Evolutionary conservation across 1,284 basidiomycete species (phyloP).

Genomic region (Anthracocystis setariae): DNA sequence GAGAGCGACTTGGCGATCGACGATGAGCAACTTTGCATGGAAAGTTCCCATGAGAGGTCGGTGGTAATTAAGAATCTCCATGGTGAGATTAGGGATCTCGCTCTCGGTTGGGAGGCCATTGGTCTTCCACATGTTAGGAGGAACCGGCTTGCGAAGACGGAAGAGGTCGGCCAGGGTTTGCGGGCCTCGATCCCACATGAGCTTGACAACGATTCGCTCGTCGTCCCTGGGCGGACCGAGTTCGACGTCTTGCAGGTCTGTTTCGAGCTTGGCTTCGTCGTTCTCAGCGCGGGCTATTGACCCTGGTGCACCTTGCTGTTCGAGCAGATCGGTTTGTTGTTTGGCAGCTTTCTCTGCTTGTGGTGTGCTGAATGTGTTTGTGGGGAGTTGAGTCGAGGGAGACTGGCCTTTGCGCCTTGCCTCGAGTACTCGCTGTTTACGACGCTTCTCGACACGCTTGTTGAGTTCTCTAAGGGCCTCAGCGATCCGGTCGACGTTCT

Average conservation of each 20-base stretch:
- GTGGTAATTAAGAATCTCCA: slow-evolving; percentile 67
- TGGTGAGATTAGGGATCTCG: slow-evolving; percentile 59
- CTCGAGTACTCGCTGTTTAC: slow-evolving; percentile 28
- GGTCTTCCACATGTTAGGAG: slow-evolving; percentile 56
- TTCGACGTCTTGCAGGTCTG: slow-evolving; percentile 28
- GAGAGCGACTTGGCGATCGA: slow-evolving; percentile 78
- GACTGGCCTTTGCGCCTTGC: slow-evolving; percentile 15
- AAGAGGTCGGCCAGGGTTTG: slow-evolving; percentile 64
- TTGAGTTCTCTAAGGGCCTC: slow-evolving; percentile 62
- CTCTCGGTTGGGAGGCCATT: slow-evolving; percentile 60
- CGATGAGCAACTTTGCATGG: slow-evolving; percentile 80
- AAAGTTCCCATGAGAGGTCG: slow-evolving; percentile 74
- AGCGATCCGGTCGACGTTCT: slow-evolving; percentile 63
- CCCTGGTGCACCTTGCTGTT: slow-evolving; percentile 42
- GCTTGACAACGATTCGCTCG: slow-evolving; percentile 61
- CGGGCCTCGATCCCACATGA: slow-evolving; percentile 67
- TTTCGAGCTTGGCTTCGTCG: slow-evolving; percentile 4
- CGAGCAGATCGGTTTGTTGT: slow-evolving; percentile 25
- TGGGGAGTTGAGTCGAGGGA: not conserved
- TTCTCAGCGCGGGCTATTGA: slow-evolving; percentile 26
- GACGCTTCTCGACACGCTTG: slow-evolving; percentile 39
- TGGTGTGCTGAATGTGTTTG: slow-evolving; percentile 16
- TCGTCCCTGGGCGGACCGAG: slow-evolving; percentile 34
- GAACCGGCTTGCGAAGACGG: slow-evolving; percentile 60
- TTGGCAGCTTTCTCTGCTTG: slow-evolving; percentile 27